These are phyloP conservation scores for Microstegium vimineum DNA, from an alignment of 176 grass and related monocot genomes.

Conservation along the genomic window DNA sequence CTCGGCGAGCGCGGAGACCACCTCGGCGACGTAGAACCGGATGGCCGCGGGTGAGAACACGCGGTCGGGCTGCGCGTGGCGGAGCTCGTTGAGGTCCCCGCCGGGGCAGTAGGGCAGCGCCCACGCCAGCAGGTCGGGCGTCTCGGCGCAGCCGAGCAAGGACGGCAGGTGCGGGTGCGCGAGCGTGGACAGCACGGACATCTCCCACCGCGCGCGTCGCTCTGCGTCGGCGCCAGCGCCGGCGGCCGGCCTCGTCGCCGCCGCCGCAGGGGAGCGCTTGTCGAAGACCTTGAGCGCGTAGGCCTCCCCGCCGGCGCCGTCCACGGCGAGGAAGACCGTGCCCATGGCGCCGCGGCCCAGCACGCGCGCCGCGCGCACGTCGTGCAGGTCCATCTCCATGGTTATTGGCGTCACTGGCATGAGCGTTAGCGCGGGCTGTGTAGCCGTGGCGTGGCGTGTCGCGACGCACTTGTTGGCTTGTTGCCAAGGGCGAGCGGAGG, in stretches of 20 bases:
- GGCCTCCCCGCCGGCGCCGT: not conserved
- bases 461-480: too few species aligned
- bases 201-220: slow-evolving; percentile 80
- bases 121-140: slow-evolving; percentile 74
- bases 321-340: slow-evolving; percentile 77
- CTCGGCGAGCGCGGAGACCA: slow-evolving; percentile 62
- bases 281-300: slow-evolving; percentile 98
- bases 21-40: slow-evolving; percentile 85
- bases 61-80: slow-evolving; percentile 63
- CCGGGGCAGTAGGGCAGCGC: slow-evolving; percentile 86
- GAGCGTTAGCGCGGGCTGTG: not conserved
- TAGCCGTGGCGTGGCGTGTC: not conserved
- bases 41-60: slow-evolving; percentile 76
- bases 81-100: slow-evolving; percentile 85
- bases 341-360: slow-evolving; percentile 95
- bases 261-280: slow-evolving; percentile 44
- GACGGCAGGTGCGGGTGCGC: slow-evolving; percentile 75
- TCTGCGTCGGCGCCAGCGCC: slow-evolving; percentile 36
- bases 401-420: not conserved
- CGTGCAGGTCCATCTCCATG: slow-evolving; percentile 83
- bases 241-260: not conserved
- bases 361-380: slow-evolving; percentile 64
- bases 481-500: not conserved
- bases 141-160: slow-evolving; percentile 63
- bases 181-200: slow-evolving; percentile 65